These are phyloP conservation scores for Brettanomyces custersianus DNA, from an alignment of 805 yeast genomes.

Conservation along the genomic window DNA sequence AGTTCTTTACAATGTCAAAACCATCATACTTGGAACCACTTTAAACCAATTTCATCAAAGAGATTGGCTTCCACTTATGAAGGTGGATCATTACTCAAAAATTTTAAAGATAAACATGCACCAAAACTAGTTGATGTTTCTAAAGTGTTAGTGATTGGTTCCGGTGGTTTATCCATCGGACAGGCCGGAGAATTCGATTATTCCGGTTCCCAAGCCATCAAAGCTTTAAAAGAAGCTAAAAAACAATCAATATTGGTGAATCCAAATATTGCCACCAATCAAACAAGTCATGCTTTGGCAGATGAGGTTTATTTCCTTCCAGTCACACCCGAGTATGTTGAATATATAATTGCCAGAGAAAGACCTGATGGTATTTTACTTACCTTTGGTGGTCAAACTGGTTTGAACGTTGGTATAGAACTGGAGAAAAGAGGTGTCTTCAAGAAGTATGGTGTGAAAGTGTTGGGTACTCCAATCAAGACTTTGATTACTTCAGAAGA, in stretches of 20 bases:
- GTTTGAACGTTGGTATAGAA: conserved; percentile 89
- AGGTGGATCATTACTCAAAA: conserved; percentile 52
- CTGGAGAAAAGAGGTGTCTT: conserved; percentile 92
- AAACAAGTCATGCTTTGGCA: conserved; percentile 89
- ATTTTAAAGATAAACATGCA: conserved; percentile 50
- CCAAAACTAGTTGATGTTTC: conserved; percentile 71
- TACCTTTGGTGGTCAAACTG: conserved; percentile 99
- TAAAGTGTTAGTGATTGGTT: conserved; percentile 87
- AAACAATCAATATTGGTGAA: conserved; percentile 80
- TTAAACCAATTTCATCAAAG: background rate
- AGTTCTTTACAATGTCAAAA: no score
- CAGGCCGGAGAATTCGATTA: conserved; percentile 99
- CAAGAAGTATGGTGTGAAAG: conserved; percentile 85
- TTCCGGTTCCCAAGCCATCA: conserved; percentile 95
- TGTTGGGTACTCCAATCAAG: conserved; percentile 93
- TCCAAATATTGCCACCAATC: conserved; percentile 96
- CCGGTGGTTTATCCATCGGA: conserved; percentile 95
- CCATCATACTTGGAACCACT: background rate
- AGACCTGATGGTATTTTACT: conserved; percentile 91
- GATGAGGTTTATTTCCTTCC: conserved; percentile 95
- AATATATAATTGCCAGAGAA: conserved; percentile 91
- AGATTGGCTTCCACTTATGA: conserved; percentile 33
- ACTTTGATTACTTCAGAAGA: conserved; percentile 96
- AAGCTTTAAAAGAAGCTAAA: conserved; percentile 86
- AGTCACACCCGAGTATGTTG: conserved; percentile 93